Evolutionary conservation across 176 grass and related monocot species (phyloP).

Genomic region (Alopecurus myosuroides): DNA sequence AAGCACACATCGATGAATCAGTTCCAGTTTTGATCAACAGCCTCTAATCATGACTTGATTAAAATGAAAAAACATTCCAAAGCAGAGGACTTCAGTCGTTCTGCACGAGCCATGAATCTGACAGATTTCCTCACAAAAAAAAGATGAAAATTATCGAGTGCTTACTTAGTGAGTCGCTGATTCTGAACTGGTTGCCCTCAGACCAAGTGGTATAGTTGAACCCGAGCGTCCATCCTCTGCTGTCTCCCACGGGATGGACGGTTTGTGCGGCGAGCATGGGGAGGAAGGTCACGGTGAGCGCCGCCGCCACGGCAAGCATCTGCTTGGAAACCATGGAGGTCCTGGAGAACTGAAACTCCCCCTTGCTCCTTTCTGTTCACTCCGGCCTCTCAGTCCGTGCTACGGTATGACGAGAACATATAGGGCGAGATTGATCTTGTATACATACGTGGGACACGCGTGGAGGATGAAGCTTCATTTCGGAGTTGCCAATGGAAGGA

Average conservation of each 20-base stretch:
- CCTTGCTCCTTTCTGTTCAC: background rate
- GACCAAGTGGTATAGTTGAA: slow-evolving; percentile 34
- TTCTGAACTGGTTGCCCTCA: slow-evolving; percentile 26
- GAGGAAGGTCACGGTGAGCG: background rate
- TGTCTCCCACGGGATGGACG: slow-evolving; percentile 28
- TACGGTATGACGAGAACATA: background rate
- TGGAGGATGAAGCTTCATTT: background rate
- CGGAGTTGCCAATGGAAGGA: background rate
- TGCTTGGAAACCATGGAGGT: slow-evolving; percentile 25
- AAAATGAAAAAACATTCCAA: too few relatives aligned
- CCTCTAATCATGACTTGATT: background rate
- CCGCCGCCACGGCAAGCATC: background rate
- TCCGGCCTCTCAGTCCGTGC: background rate
- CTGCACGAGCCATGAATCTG: background rate
- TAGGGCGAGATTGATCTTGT: background rate
- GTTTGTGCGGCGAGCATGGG: background rate
- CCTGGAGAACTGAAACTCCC: background rate
- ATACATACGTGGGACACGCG: background rate
- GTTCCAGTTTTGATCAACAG: background rate
- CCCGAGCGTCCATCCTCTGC: background rate
- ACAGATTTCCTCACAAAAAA: background rate
- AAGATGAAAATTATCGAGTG: background rate
- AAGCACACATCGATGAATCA: background rate
- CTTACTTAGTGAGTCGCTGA: slow-evolving; percentile 37
- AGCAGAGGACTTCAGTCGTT: too few relatives aligned